Evolutionary conservation across 108 stramenopile species (phyloP), one percentile per base, ranked within the genome.

Genomic region (Discostella stelligeroides): DNA sequence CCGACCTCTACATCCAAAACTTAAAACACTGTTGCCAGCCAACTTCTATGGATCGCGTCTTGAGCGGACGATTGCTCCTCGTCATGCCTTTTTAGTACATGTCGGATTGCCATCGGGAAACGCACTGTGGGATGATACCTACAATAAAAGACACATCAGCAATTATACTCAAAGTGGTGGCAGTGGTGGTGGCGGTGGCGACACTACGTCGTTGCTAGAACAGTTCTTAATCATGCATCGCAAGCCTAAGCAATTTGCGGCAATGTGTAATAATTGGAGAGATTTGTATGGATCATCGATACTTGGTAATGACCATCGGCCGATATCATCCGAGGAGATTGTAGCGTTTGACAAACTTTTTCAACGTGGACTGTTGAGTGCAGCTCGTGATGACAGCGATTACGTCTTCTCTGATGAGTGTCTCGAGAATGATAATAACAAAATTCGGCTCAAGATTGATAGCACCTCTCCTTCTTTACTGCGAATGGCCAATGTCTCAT

Each of bases 11-110:
- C 9, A 66, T 34, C 68, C 75, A 28, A 25, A 63, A 45, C 24
- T 80, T 9, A 66, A 73, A 71, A 49, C 49, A 3, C 72, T 88
- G 0, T 79, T 87, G 34, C 87, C 75, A 27, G 82, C 73, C 0
- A 84, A 83, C 41, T 93, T 84, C 75, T 93, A 83, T 77, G 92
- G 92, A 41, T 79, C 87, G 9, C 75, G 89, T 27, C 66, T 90
- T 55, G 92, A 93, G 68, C 63, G 77, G 40, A 84, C 77, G 0
- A 79, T 92, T 42, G 92, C 92, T 60, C 92, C 92, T 20, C 72
- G 88, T 17, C 88, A 93, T 72, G 92, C 92, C 14, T 93, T 93
- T 69, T 66, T 93, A 54, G 78, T 85, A 12, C 73, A 80, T 64
- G 51, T 55, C 8, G 65, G 65, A 23, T 57, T 79, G 21, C 77